A percentile compares a stretch with the other conserved stretches of the same genome.
Evolutionary conservation across 225 moss, liverwort and hornwort genomes (phyloP).

Genomic region (Polytrichum formosum): DNA sequence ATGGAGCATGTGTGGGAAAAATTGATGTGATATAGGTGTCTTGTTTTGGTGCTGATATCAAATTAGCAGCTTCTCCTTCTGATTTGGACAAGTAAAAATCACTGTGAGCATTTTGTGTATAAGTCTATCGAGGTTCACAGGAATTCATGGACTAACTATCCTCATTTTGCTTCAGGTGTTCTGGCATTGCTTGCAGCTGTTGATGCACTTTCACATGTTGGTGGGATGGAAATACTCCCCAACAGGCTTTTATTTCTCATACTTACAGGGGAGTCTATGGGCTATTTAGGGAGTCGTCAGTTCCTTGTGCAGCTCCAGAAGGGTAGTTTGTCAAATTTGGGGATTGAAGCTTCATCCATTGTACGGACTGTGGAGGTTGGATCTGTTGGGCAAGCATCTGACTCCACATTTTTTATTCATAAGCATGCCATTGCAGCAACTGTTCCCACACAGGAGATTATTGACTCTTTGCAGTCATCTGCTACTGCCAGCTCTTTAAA

Average conservation of each 20-base stretch:
- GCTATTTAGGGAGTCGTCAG: slow-evolving; percentile 96
- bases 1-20: no score
- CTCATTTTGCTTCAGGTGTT: slow-evolving; percentile 48
- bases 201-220: slow-evolving; percentile 74
- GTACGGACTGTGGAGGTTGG: slow-evolving; percentile 89
- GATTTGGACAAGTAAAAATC: no score
- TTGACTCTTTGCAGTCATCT: slow-evolving; percentile 65
- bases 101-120: no score
- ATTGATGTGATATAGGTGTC: not conserved
- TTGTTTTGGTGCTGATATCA: not conserved
- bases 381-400: slow-evolving; percentile 72
- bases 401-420: slow-evolving; percentile 74
- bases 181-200: slow-evolving; percentile 88
- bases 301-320: slow-evolving; percentile 74
- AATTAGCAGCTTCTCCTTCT: no score
- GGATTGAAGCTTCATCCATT: slow-evolving; percentile 55
- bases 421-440: slow-evolving; percentile 58
- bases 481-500: slow-evolving; percentile 50
- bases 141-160: not conserved
- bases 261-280: slow-evolving; percentile 88
- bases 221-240: slow-evolving; percentile 48
- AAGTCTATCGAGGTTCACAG: not conserved
- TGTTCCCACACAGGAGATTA: slow-evolving; percentile 51
- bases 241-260: slow-evolving; percentile 80
- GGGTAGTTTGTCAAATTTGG: slow-evolving; percentile 46